Evolutionary conservation across 1,139 yeast genomes (phyloP), one percentile per base, ranked within the genome.

Genomic region (Protomyces lactucae-debilis): DNA sequence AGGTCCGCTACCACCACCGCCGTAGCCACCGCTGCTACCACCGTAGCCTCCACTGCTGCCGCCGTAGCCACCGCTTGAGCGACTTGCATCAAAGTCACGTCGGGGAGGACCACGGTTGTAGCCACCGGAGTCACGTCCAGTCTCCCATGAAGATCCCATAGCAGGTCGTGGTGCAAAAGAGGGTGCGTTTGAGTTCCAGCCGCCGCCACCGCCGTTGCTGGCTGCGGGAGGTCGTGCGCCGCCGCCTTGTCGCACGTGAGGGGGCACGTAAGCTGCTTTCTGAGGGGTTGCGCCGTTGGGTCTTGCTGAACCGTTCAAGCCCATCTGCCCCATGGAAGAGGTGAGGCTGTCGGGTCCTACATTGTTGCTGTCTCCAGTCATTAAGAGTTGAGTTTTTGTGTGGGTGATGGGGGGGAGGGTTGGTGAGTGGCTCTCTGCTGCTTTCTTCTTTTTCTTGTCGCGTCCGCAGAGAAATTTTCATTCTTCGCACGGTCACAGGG

Each of bases 1-100:
- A 68, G 75, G 72, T 57, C 79, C 53, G 52, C 55, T 48, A 37
- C 45, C 36, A 3, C 57, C 53, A 14, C 57, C 57, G 36, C 57
- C 57, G 3, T 55, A 55, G 37, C 54, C 54, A 5, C 35, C n/a
- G n/a, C 18, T 18, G 37, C 10, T 3, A n/a, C 35, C n/a, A 10
- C 36, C 35, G 36, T 35, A 14, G 21, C 52, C 52, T 9, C 46
- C 46, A 18, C 46, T 16, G 21, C 9, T 8, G 21, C 46, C 18
- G 25, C 48, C 48, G 25, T 10, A 6, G 25, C 25, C 23, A n/a
- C 55, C 51, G 12, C 55, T 25, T 4, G 23, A 10, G 53, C 63
- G 57, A 14, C 54, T 57, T 28, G 52, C 57, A 32, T 59, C 63
- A 25, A 59, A 59, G 39, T 53, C 63, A 12, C 63, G 52, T 39